Base-by-base conservation (phyloP, 768 basidiomycete species). In the Trametes elegans region DNA sequence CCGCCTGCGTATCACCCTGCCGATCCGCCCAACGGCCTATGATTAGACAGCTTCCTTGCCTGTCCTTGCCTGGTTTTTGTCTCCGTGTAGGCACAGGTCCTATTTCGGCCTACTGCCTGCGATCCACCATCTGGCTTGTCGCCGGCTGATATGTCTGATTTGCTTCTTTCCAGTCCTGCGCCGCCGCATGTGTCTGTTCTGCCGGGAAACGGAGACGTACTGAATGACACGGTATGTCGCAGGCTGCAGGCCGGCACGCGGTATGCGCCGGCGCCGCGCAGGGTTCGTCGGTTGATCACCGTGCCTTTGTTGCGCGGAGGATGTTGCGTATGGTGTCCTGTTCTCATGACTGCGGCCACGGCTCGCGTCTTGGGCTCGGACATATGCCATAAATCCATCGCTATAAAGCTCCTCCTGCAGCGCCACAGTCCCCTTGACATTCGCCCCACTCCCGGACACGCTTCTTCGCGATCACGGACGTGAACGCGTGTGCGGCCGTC, bases 11-110 rank as follows among this genome's bases (percentile, higher is more conserved):
- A 51, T 41, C 40, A 26, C 18, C 29, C 40, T 34, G 51, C 35
- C 34, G 16, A 34, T 44, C 51, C 51, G 23, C 51, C 34, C 51
- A 53, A 44, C n/a, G n/a, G 51, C 51, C 51, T 38, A 53, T 34
- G 32, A 44, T 53, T 24, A 44, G 51, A 43, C 51, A 38, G 42
- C 51, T 53, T 53, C 51, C 34, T 44, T 43, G 34, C 42, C 50
- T 27, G 42, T 53, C 51, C 34, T 44, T 43, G 34, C 42, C 50
- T 27, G 42, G 44, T 43, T 36, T 43, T 53, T 44, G 51, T 53
- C 51, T 36, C 6, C 34, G 26, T 10, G 41, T 43, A 44, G 34
- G 42, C 42, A 44, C 42, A 5, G 16, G 26, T 18, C 51, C 41
- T 35, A n/a, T 53, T 53, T 34, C 32, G 51, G 51, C n/a, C 42